Base-by-base conservation (phyloP, 768 basidiomycete species). In the Agaricus bisporus region DNA sequence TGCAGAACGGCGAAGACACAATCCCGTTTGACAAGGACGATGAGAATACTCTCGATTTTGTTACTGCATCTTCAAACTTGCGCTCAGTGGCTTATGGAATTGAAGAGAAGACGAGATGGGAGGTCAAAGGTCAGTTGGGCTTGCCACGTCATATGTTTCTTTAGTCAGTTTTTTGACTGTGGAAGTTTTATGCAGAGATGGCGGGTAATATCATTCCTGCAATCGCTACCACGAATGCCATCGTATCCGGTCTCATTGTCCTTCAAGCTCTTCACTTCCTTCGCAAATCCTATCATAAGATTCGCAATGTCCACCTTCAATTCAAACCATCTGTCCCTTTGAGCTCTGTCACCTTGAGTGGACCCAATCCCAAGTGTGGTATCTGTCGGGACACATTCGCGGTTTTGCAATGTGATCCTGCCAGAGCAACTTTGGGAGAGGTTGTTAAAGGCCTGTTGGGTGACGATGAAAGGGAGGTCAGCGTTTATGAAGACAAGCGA, bases 141-240 rank as follows among this genome's bases (percentile, higher is more conserved):
- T 15, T 44, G 3, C 3, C 0, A 32, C 45, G 20, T 32, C 18
- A 35, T 38, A n/a, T 12, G 17, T 45, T 38, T n/a, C n/a, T n/a
- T 18, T 22, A 11, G 5, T 8, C 0, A n/a, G 22, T 22, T n/a
- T 20, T 22, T 44, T 48, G 22, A 48, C 20, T n/a, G 41, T 37
- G 22, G 42, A 17, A 37, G 28, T n/a, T 26, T 36, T 12, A 26
- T 3, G 37, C 66, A 95, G 95, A 98, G 70, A 98, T 98, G 91
- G 97, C 97, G 0, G 97, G 97, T 9, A 99, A 99, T 69, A 98
- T 99, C 62, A 99, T 98, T 58, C 97, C 97, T 5, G 97, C 97
- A 1, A 98, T 99, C 61, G 97, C 97, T 4, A 99, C 97, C 3
- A 99, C 97, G 20, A 99, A 99, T 66, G 97, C 97, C 9, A 91